Percentiles rank a stretch among this genome's conserved stretches.
Evolutionary conservation across 192 early-diverging fungal species (phyloP).

Genomic region (Lobosporangium transversale): DNA sequence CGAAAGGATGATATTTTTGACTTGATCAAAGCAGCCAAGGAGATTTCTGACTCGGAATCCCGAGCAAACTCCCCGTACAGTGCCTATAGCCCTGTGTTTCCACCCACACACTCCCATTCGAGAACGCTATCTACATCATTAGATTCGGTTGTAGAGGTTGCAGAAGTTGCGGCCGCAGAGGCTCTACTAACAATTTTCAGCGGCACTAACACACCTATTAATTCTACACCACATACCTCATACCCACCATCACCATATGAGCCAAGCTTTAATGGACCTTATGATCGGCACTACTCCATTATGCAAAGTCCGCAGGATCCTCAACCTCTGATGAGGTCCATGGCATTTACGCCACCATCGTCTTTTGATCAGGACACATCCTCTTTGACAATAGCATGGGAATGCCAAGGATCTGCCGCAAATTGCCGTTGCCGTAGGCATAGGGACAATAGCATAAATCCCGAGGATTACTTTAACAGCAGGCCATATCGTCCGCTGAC

Average conservation of each 20-base stretch:
- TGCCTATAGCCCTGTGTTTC: constrained; percentile 21
- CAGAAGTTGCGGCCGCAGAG: constrained; percentile 49
- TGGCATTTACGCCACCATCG: constrained; percentile 15
- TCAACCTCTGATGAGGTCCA: constrained; percentile 12
- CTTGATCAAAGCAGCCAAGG: constrained; percentile 39
- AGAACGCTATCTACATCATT: constrained; percentile 27
- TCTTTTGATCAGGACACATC: constrained; percentile 8
- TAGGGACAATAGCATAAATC: not conserved
- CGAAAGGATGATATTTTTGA: constrained; percentile 44
- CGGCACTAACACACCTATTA: constrained; percentile 24
- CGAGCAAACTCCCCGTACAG: constrained; percentile 24
- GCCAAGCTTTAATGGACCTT: constrained; percentile 1
- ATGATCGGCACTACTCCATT: constrained; percentile 13
- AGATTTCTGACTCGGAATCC: constrained; percentile 42
- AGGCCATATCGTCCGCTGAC: constrained; percentile 5
- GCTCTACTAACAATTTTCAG: constrained; percentile 46
- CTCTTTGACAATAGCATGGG: not conserved
- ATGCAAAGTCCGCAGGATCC: constrained; percentile 22
- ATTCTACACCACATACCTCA: constrained; percentile 32
- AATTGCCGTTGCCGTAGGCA: constrained; percentile 1
- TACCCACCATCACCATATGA: constrained; percentile 46
- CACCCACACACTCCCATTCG: constrained; percentile 18
- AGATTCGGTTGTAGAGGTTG: constrained; percentile 44
- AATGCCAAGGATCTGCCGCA: not conserved
- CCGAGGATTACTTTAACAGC: constrained; percentile 37